These are phyloP conservation scores for Globisporangium nagaii DNA, from an alignment of 352 stramenopile genomes.

Conservation along the genomic window DNA sequence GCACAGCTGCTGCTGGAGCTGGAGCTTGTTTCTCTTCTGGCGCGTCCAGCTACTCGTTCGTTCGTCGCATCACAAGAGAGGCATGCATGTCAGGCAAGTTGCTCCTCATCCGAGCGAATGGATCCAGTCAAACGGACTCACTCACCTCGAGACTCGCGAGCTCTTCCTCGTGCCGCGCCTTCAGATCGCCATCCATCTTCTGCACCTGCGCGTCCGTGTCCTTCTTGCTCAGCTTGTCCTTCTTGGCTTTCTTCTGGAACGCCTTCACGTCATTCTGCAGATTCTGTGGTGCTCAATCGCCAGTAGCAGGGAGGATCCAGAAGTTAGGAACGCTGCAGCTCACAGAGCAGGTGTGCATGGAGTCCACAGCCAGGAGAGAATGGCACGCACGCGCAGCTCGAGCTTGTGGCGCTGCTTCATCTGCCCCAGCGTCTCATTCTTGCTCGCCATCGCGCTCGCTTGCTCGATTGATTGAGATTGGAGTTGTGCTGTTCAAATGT, in stretches of 20 bases:
- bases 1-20: slow-evolving; percentile 2
- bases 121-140: neutral
- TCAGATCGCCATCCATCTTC: slow-evolving; percentile 52
- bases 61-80: neutral
- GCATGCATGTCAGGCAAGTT: neutral
- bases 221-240: slow-evolving; percentile 74
- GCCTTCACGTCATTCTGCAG: slow-evolving; percentile 74
- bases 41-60: neutral
- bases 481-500: too few species aligned
- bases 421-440: slow-evolving; percentile 69
- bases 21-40: slow-evolving; percentile 1
- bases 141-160: slow-evolving; percentile 27
- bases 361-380: neutral
- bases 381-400: slow-evolving; percentile 56
- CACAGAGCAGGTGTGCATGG: neutral
- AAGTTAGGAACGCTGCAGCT: neutral
- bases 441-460: slow-evolving; percentile 36
- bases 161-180: slow-evolving; percentile 51
- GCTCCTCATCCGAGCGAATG: neutral
- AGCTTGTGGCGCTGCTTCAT: slow-evolving; percentile 86
- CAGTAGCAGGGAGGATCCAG: neutral
- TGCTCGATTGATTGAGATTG: too few species aligned
- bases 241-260: slow-evolving; percentile 86
- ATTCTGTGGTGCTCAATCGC: slow-evolving; percentile 23
- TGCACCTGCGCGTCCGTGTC: slow-evolving; percentile 53